Percentiles rank a stretch among this genome's conserved stretches.
These are phyloP conservation scores for Verticillium isaacii DNA, from an alignment of 2,329 filamentous ascomycete genomes.

Conservation along the genomic window DNA sequence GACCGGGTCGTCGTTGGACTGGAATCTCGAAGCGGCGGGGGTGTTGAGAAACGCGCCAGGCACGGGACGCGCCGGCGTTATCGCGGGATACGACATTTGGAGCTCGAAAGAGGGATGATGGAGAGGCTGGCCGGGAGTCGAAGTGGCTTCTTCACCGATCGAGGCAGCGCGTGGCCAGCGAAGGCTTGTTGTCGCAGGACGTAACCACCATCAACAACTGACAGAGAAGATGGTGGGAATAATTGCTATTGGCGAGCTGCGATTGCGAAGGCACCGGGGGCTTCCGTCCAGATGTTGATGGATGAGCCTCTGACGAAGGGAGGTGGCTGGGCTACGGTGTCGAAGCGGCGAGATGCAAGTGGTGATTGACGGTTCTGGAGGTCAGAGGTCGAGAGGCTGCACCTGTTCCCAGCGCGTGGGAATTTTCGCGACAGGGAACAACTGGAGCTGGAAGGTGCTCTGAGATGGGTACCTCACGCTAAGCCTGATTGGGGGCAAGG, in stretches of 20 bases:
- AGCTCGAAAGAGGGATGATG: slow-evolving; percentile 13
- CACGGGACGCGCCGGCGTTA: slow-evolving; percentile 66
- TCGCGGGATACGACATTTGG: slow-evolving; percentile 49
- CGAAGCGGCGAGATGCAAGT: background rate
- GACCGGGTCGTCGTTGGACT: slow-evolving; percentile 33
- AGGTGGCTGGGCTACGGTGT: background rate
- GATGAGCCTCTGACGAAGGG: background rate
- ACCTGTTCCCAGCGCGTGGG: slow-evolving; percentile 21
- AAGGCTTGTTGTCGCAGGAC: slow-evolving; percentile 14
- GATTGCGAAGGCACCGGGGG: background rate
- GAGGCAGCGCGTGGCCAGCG: slow-evolving; percentile 12
- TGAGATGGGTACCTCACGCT: slow-evolving; percentile 16
- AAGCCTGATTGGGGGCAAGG: slow-evolving; percentile 26
- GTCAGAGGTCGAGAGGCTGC: slow-evolving; percentile 22
- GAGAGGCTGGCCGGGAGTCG: background rate
- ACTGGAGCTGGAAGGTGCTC: background rate
- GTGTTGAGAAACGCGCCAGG: slow-evolving; percentile 75
- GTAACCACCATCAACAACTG: slow-evolving; percentile 8
- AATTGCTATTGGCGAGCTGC: background rate
- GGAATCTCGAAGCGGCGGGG: slow-evolving; percentile 49
- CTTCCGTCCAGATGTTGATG: background rate
- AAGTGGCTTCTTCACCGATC: slow-evolving; percentile 2
- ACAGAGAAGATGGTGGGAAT: background rate
- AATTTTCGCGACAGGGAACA: slow-evolving; percentile 26
- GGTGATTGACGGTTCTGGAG: background rate